phyloP scores from a whole-genome alignment of 352 stramenopile genomes.

The Peronospora destructor region DNA sequence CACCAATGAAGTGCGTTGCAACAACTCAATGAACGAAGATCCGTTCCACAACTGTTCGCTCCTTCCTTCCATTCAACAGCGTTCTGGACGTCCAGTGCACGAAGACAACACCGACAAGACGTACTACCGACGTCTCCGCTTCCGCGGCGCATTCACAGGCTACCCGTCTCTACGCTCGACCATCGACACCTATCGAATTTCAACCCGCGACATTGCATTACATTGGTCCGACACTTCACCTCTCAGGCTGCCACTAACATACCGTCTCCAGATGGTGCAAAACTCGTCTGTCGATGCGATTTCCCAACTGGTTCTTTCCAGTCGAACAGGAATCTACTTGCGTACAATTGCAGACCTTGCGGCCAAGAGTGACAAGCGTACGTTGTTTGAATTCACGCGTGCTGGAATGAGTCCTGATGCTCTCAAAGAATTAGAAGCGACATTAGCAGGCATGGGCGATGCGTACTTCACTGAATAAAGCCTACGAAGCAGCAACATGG shows the following conservation, averaged over 20 bases:
- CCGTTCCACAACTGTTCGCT: constrained; percentile 35
- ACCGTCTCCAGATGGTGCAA: constrained; percentile 24
- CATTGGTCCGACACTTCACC: constrained; percentile 35
- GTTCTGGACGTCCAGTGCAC: neutral
- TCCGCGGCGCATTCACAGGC: constrained; percentile 40
- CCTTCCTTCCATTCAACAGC: constrained; percentile 27
- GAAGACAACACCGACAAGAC: constrained; percentile 14
- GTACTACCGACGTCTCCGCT: constrained; percentile 40
- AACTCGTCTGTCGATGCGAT: constrained; percentile 32
- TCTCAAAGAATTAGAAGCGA: constrained; percentile 45
- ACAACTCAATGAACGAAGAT: constrained; percentile 2
- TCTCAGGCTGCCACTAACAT: constrained; percentile 15
- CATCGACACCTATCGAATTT: constrained; percentile 27
- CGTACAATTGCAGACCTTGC: constrained; percentile 28
- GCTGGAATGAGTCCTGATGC: constrained; percentile 70
- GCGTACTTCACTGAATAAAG: constrained; percentile 29
- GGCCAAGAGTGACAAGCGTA: constrained; percentile 42
- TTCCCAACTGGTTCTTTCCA: constrained; percentile 42
- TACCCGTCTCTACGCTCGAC: constrained; percentile 18
- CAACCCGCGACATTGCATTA: constrained; percentile 25
- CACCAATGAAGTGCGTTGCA: constrained; percentile 12
- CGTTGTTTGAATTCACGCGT: constrained; percentile 68
- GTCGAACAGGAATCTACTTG: constrained; percentile 41
- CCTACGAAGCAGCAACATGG: neutral
- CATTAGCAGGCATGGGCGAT: constrained; percentile 38